Percentiles rank a stretch among this genome's conserved stretches.
Evolutionary conservation across 2,329 filamentous ascomycete species (phyloP).

Genomic region (Claviceps maximensis): DNA sequence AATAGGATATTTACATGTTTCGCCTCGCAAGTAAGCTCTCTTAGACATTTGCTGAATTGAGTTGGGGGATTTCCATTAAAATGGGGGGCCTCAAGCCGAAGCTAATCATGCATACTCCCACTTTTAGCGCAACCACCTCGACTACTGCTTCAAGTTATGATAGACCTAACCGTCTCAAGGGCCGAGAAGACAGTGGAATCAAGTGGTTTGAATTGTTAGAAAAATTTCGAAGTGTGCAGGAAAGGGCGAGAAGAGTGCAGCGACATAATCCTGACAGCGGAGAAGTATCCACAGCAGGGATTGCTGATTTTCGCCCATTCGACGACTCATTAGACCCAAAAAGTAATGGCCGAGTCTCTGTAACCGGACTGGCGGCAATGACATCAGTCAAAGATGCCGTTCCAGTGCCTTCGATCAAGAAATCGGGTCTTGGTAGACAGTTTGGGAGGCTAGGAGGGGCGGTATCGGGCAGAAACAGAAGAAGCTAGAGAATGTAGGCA

Average conservation of each 20-base stretch:
- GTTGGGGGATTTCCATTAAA: too few relatives aligned
- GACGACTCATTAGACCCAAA: slow-evolving; percentile 29
- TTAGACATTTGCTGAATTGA: not conserved
- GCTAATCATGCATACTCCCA: slow-evolving; percentile 5
- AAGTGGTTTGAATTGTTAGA: slow-evolving; percentile 88
- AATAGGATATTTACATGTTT: slow-evolving; percentile 85
- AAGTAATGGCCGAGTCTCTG: slow-evolving; percentile 26
- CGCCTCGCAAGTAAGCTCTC: slow-evolving; percentile 59
- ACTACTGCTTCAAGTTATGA: slow-evolving; percentile 48
- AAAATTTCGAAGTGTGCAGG: slow-evolving; percentile 86
- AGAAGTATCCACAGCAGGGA: slow-evolving; percentile 31
- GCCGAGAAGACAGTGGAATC: slow-evolving; percentile 70
- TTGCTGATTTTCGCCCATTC: slow-evolving; percentile 27
- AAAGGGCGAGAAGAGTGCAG: slow-evolving; percentile 63
- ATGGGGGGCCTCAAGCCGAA: not conserved
- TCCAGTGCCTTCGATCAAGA: slow-evolving; percentile 36
- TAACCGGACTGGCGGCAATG: slow-evolving; percentile 21
- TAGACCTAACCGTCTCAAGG: slow-evolving; percentile 64
- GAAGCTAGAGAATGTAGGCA: slow-evolving; percentile 18
- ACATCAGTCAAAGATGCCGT: slow-evolving; percentile 37
- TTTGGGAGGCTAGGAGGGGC: slow-evolving; percentile 61
- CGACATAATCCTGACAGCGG: slow-evolving; percentile 40
- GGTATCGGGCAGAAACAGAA: slow-evolving; percentile 49
- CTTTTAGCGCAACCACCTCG: slow-evolving; percentile 29
- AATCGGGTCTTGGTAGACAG: slow-evolving; percentile 51